phyloP scores from a whole-genome alignment of 345 rosid genomes.

The Brassica incana region DNA sequence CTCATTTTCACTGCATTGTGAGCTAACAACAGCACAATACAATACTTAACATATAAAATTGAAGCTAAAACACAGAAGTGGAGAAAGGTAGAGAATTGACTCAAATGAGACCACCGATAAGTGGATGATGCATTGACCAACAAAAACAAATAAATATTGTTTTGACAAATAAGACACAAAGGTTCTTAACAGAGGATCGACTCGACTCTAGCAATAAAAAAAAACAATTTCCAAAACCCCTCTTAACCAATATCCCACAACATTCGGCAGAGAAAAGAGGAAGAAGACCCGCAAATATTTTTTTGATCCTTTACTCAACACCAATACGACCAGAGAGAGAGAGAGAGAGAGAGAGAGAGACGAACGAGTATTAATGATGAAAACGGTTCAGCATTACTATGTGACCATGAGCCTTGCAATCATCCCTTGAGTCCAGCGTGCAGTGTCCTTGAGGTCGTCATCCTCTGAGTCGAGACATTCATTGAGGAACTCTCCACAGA shows the following conservation, averaged over 20 bases:
- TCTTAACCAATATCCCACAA: conserved; percentile 27
- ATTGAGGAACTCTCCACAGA: conserved; percentile 59
- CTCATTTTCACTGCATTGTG: not conserved
- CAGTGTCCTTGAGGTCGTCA: conserved; percentile 83
- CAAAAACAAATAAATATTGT: not conserved
- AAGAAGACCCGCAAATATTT: conserved; percentile 21
- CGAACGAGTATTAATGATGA: not conserved
- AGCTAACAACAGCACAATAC: not conserved
- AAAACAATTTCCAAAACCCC: conserved; percentile 15
- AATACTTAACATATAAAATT: not conserved
- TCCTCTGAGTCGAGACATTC: conserved; percentile 84
- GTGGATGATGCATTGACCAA: conserved; percentile 26
- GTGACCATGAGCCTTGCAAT: conserved; percentile 74
- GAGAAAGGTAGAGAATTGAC: conserved; percentile 6
- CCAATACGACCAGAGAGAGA: conserved; percentile 21
- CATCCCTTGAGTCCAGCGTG: conserved; percentile 87
- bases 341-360: conserved; percentile 5
- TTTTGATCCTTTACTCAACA: conserved; percentile 23
- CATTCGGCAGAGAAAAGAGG: conserved; percentile 25
- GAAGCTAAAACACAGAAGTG: not conserved
- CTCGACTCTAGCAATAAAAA: not conserved
- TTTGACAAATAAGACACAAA: not conserved
- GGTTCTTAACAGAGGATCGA: conserved; percentile 20
- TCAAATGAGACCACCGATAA: conserved; percentile 30
- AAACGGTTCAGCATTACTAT: not conserved